A percentile compares a stretch with the other conserved stretches of the same genome.
These are phyloP conservation scores for Solanum chacoense DNA, from an alignment of 305 asterid species.

Conservation along the genomic window DNA sequence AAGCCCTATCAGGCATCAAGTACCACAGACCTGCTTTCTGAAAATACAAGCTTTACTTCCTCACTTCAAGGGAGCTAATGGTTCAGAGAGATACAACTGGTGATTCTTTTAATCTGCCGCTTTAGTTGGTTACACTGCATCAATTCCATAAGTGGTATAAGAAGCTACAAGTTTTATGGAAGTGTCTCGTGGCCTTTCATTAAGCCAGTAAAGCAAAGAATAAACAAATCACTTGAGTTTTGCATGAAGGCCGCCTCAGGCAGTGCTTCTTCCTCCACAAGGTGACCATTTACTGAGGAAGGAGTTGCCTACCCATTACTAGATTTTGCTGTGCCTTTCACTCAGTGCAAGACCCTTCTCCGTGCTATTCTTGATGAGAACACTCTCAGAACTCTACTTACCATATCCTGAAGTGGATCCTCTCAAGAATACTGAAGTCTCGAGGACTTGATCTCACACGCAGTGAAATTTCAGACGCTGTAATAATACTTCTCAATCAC, in stretches of 20 bases:
- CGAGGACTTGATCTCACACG: background rate
- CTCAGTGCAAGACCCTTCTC: background rate
- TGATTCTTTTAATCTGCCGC: background rate
- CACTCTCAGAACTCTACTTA: conserved; percentile 11
- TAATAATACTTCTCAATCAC: background rate
- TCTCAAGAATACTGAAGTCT: background rate
- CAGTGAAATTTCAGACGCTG: background rate
- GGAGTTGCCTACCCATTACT: conserved; percentile 18
- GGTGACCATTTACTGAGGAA: background rate
- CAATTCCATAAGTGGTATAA: background rate
- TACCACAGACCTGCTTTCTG: background rate
- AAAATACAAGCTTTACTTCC: background rate
- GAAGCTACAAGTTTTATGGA: background rate
- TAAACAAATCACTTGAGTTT: background rate
- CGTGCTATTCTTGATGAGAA: conserved; percentile 7
- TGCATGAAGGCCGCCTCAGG: conserved; percentile 1
- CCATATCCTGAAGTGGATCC: conserved; percentile 12
- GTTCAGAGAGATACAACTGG: background rate
- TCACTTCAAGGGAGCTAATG: background rate
- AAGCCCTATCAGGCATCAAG: background rate
- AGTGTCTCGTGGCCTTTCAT: background rate
- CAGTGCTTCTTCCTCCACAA: background rate
- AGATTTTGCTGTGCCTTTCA: conserved; percentile 4
- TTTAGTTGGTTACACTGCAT: background rate
- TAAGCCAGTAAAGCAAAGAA: background rate